Conservation (phyloP, 805 yeast species). For the Saccharomycopsis sp. region DNA sequence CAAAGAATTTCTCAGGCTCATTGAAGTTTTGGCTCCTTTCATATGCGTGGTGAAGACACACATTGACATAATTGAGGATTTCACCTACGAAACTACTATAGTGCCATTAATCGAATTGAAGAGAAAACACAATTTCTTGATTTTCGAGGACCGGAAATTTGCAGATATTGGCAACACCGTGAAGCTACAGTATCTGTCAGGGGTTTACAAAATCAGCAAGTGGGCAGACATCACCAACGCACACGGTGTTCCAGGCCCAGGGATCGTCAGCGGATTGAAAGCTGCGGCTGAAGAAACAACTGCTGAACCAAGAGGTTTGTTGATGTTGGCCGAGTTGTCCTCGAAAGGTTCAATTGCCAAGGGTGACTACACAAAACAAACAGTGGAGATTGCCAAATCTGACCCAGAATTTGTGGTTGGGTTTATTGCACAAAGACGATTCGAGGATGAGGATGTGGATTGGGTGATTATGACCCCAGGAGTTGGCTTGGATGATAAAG, state of each 20-base stretch:
- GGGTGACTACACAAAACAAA: slow-evolving; percentile 80
- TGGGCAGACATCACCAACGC: slow-evolving; percentile 99
- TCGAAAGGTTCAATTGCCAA: slow-evolving; percentile 89
- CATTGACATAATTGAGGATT: slow-evolving; percentile 86
- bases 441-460: slow-evolving; percentile 80
- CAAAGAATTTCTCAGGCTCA: slow-evolving; percentile 56
- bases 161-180: slow-evolving; percentile 99
- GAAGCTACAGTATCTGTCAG: slow-evolving; percentile 85
- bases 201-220: slow-evolving; percentile 76
- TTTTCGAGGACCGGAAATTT: slow-evolving; percentile 95
- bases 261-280: slow-evolving; percentile 81
- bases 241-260: slow-evolving; percentile 94
- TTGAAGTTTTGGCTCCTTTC: slow-evolving; percentile 81
- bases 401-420: slow-evolving; percentile 92
- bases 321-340: slow-evolving; percentile 93
- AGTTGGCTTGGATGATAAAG: slow-evolving; percentile 94
- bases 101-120: slow-evolving; percentile 65
- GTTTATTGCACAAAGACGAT: slow-evolving; percentile 84
- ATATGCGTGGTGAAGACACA: slow-evolving; percentile 92
- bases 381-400: slow-evolving; percentile 81
- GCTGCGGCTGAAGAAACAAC: slow-evolving; percentile 64
- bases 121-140: slow-evolving; percentile 74
- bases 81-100: slow-evolving; percentile 70
- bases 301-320: slow-evolving; percentile 73
- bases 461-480: slow-evolving; percentile 98